A percentile compares a stretch with the other conserved stretches of the same genome.
Conservation (phyloP, 2,329 filamentous ascomycete genomes). For the Fusarium zealandicum region DNA sequence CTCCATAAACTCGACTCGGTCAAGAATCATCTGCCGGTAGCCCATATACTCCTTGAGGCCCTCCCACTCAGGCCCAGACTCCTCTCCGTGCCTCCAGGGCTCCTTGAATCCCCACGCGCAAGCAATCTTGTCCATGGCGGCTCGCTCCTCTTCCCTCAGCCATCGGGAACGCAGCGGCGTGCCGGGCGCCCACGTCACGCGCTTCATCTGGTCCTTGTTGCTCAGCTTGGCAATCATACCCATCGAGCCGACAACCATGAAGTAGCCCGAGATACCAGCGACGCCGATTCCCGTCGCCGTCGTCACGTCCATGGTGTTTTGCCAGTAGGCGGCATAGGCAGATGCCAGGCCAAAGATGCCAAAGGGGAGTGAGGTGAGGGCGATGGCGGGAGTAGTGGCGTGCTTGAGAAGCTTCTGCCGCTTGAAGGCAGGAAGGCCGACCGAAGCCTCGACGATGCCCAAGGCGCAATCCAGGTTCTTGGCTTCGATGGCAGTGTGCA, state of each 20-base stretch:
- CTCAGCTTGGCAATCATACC: constrained; percentile 86
- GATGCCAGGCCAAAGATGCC: constrained; percentile 75
- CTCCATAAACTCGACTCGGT: constrained; percentile 88
- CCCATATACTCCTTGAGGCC: constrained; percentile 82
- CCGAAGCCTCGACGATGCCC: constrained; percentile 74
- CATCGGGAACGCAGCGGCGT: constrained; percentile 82
- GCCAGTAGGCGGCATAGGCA: constrained; percentile 51
- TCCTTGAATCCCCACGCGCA: constrained; percentile 93
- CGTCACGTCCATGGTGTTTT: constrained; percentile 76
- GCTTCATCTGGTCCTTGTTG: constrained; percentile 91
- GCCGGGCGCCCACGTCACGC: constrained; percentile 88
- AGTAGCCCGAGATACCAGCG: constrained; percentile 81
- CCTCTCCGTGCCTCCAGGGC: constrained; percentile 79
- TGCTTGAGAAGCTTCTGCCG: constrained; percentile 72
- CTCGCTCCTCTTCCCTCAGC: constrained; percentile 88
- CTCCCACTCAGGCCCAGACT: constrained; percentile 91
- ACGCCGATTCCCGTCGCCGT: constrained; percentile 82
- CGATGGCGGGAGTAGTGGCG: constrained; percentile 65
- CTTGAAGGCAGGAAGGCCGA: constrained; percentile 70
- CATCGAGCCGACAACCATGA: constrained; percentile 80
- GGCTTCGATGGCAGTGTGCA: constrained; percentile 80
- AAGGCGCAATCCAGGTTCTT: constrained; percentile 82
- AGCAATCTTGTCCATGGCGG: constrained; percentile 84
- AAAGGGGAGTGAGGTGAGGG: constrained; percentile 66
- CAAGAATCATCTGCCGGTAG: constrained; percentile 86